Conservation (phyloP, 2,329 filamentous ascomycete species). For the Ceratocystis ficicola region DNA sequence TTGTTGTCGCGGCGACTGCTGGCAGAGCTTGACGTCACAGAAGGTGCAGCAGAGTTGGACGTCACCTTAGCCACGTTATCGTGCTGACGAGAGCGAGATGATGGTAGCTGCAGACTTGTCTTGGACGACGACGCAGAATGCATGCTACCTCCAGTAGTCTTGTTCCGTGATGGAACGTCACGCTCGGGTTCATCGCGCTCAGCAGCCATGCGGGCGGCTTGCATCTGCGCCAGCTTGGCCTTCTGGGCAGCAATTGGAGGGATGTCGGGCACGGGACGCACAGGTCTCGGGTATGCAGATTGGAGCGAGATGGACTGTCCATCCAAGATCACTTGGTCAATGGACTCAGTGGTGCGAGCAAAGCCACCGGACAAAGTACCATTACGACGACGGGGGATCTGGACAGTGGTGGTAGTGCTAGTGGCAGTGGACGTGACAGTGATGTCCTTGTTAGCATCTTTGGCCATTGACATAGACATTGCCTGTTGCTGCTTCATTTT, state of each 20-base stretch:
- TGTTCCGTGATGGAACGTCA: neutral
- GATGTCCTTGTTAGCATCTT: conserved; percentile 9
- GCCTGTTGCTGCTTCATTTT: conserved; percentile 13
- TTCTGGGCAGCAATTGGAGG: conserved; percentile 20
- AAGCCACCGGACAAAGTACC: conserved; percentile 16
- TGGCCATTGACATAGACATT: neutral
- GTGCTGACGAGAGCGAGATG: conserved; percentile 16
- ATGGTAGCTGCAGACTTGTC: neutral
- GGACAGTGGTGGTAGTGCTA: conserved; percentile 17
- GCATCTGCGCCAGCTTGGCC: conserved; percentile 18
- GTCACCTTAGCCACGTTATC: conserved; percentile 20
- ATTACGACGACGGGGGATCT: conserved; percentile 15
- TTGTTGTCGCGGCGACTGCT: conserved; percentile 14
- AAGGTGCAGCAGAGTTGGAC: conserved; percentile 12
- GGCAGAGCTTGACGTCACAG: neutral
- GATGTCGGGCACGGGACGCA: conserved; percentile 19
- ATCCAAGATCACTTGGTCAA: conserved; percentile 15
- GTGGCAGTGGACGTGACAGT: conserved; percentile 15
- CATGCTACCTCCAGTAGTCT: neutral
- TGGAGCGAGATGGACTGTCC: conserved; percentile 15
- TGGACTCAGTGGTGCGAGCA: conserved; percentile 9
- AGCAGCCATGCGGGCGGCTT: conserved; percentile 14
- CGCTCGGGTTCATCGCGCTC: conserved; percentile 15
- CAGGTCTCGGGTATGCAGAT: conserved; percentile 14
- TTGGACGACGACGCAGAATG: conserved; percentile 7